Conservation (phyloP, 2,329 filamentous ascomycete species). For the Apiospora koreana region DNA sequence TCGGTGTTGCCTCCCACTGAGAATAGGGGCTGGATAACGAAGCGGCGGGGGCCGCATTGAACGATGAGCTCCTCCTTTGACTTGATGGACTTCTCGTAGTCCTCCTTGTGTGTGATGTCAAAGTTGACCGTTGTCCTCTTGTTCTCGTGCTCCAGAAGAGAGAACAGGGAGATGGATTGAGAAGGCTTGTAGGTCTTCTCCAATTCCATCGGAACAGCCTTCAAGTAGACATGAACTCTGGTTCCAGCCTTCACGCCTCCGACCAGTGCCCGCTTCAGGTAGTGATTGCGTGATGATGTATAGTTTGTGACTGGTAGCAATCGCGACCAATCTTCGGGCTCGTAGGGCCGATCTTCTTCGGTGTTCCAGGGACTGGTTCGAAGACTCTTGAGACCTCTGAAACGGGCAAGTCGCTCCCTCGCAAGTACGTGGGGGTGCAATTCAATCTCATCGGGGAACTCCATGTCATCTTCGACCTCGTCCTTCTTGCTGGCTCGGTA, state of each 20-base stretch:
- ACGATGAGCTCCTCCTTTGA: slow-evolving; percentile 90
- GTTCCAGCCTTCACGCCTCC: slow-evolving; percentile 85
- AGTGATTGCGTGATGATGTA: slow-evolving; percentile 75
- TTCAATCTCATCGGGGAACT: slow-evolving; percentile 98
- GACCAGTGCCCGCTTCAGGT: slow-evolving; percentile 79
- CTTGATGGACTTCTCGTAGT: slow-evolving; percentile 75
- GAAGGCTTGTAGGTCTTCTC: slow-evolving; percentile 52
- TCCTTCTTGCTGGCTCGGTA: slow-evolving; percentile 77
- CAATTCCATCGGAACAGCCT: slow-evolving; percentile 45
- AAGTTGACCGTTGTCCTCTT: slow-evolving; percentile 91
- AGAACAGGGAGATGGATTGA: slow-evolving; percentile 74
- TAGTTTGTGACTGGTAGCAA: slow-evolving; percentile 89
- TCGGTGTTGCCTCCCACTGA: slow-evolving; percentile 87
- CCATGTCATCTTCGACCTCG: slow-evolving; percentile 85
- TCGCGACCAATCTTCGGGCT: slow-evolving; percentile 87
- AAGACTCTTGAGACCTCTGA: slow-evolving; percentile 89
- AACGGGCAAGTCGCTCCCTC: slow-evolving; percentile 80
- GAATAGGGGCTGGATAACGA: slow-evolving; percentile 88
- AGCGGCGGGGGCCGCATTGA: slow-evolving; percentile 85
- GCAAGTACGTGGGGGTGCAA: slow-evolving; percentile 85
- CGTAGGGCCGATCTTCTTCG: slow-evolving; percentile 80
- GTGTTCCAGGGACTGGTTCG: slow-evolving; percentile 87
- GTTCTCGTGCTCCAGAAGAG: slow-evolving; percentile 89
- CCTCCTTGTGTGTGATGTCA: slow-evolving; percentile 81
- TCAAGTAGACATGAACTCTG: slow-evolving; percentile 77